Evolutionary conservation across 1,284 basidiomycete genomes (phyloP).

Genomic region (Rhodotorula sp.): DNA sequence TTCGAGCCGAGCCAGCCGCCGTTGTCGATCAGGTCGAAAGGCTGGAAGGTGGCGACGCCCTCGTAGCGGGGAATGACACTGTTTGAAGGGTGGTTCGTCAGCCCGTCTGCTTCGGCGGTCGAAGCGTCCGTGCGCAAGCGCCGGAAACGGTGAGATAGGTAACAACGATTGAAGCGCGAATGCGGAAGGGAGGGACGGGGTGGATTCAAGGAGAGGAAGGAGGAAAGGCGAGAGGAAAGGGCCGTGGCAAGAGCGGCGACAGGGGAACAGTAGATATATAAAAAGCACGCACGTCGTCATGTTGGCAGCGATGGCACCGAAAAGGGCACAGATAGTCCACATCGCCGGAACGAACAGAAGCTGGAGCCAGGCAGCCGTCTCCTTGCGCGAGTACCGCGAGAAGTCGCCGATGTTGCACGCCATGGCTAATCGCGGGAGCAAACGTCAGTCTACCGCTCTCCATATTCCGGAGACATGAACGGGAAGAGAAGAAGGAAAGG

Average conservation of each 20-base stretch:
- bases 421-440: background rate
- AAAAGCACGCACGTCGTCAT: slow-evolving; percentile 13
- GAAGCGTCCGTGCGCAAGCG: no score
- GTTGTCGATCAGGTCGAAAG: slow-evolving; percentile 50
- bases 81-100: no score
- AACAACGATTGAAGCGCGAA: no score
- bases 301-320: slow-evolving; percentile 64
- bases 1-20: slow-evolving; percentile 51
- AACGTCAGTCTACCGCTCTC: background rate
- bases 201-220: no score
- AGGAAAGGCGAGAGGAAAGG: no score
- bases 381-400: slow-evolving; percentile 16
- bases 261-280: no score
- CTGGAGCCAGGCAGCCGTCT: slow-evolving; percentile 59
- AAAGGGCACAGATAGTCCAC: slow-evolving; percentile 63
- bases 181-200: no score
- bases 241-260: no score
- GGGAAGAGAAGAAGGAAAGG: slow-evolving; percentile 45
- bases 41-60: slow-evolving; percentile 40
- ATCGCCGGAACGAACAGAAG: slow-evolving; percentile 67
- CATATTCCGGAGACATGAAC: slow-evolving; percentile 52
- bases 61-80: slow-evolving; percentile 43
- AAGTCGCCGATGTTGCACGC: slow-evolving; percentile 39
- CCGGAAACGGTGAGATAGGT: no score
- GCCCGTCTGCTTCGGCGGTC: no score